These are phyloP conservation scores for Zangia roseola DNA, from an alignment of 768 basidiomycete species.

Conservation along the genomic window DNA sequence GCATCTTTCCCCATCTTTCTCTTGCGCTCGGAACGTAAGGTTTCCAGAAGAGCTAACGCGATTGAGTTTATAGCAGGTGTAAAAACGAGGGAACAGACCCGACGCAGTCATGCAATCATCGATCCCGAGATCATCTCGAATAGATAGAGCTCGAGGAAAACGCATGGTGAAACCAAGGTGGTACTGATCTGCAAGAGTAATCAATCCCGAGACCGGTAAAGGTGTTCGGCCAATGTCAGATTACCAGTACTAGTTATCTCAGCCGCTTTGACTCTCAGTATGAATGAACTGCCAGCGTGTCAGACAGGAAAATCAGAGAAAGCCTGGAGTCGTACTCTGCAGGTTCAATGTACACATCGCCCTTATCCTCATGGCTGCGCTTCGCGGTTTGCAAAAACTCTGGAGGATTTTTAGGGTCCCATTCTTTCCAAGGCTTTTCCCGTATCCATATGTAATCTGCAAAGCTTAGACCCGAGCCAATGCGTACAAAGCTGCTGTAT, in stretches of 20 bases:
- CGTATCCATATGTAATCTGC: conserved; percentile 86
- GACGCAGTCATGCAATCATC: conserved; percentile 73
- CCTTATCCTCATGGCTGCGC: conserved; percentile 71
- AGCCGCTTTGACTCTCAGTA: conserved; percentile 90
- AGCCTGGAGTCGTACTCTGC: conserved; percentile 57
- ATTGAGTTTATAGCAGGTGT: not conserved
- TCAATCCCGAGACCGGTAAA: not conserved
- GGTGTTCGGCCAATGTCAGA: conserved; percentile 4
- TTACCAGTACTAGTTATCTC: conserved; percentile 79
- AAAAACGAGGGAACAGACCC: conserved; percentile 38
- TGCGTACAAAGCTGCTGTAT: conserved; percentile 84
- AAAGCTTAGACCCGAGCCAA: conserved; percentile 86
- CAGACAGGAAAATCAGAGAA: not conserved
- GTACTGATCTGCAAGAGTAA: conserved; percentile 62
- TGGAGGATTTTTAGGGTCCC: conserved; percentile 74
- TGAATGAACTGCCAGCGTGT: conserved; percentile 70
- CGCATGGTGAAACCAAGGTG: conserved; percentile 88
- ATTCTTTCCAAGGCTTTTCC: conserved; percentile 77
- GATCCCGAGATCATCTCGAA: conserved; percentile 74
- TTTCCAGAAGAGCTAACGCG: conserved; percentile 54
- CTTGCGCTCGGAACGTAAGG: conserved; percentile 63
- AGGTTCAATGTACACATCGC: conserved; percentile 89
- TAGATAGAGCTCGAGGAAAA: conserved; percentile 82
- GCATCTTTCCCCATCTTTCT: conserved; percentile 67
- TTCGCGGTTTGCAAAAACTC: conserved; percentile 63